phyloP scores from a whole-genome alignment of 371 early-diverging fungal genomes.

The Zopfochytrium polystomum region DNA sequence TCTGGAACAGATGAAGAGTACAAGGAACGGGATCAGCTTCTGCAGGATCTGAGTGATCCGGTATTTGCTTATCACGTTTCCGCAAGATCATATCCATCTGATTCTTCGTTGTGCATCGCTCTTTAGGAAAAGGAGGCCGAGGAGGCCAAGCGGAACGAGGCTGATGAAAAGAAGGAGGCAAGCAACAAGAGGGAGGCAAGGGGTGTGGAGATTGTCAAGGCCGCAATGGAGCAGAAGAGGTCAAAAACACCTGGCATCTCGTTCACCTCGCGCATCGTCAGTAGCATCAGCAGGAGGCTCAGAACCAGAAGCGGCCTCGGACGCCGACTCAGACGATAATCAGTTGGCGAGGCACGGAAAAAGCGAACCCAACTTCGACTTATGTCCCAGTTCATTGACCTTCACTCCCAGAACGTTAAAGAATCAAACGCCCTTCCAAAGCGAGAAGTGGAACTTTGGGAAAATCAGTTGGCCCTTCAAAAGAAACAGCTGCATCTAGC shows the following conservation, averaged over 20 bases:
- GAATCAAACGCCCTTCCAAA: neutral
- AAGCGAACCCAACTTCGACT: neutral
- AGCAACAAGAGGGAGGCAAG: neutral
- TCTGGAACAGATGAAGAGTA: constrained; percentile 8
- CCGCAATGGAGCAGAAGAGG: neutral
- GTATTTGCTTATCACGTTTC: neutral
- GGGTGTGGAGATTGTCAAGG: constrained; percentile 1
- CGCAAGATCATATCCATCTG: neutral
- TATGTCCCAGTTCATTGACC: neutral
- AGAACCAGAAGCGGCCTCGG: too few relatives aligned
- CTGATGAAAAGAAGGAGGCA: neutral
- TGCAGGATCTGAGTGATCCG: neutral
- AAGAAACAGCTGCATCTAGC: constrained; percentile 3
- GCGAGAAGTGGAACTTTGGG: neutral
- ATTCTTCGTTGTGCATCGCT: too few relatives aligned
- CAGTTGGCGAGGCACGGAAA: neutral
- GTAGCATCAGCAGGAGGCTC: too few relatives aligned
- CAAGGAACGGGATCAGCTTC: constrained; percentile 5
- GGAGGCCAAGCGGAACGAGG: neutral
- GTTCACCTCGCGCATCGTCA: too few relatives aligned
- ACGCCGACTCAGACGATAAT: neutral
- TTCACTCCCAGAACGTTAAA: neutral
- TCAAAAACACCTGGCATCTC: too few relatives aligned
- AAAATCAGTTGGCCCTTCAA: neutral
- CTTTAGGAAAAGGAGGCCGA: too few relatives aligned